phyloP scores from a whole-genome alignment of 2,329 filamentous ascomycete genomes.

The Ophiocordyceps robertsii region DNA sequence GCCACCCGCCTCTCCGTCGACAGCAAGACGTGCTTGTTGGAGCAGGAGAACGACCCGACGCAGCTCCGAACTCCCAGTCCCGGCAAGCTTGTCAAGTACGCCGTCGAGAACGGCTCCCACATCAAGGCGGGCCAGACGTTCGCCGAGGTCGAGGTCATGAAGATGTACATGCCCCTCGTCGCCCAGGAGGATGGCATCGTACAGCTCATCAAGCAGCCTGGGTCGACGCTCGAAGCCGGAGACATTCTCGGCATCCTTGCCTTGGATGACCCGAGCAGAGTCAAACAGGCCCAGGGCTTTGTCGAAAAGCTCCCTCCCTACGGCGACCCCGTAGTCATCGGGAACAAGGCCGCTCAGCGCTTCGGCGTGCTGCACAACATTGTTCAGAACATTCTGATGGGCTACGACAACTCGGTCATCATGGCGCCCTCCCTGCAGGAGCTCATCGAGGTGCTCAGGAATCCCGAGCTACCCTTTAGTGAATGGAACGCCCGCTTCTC shows the following conservation, averaged over 20 bases:
- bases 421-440: conserved; percentile 81
- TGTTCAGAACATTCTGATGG: conserved; percentile 75
- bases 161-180: conserved; percentile 99
- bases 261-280: conserved; percentile 85
- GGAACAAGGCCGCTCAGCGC: conserved; percentile 81
- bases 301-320: conserved; percentile 78
- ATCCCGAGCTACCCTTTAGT: conserved; percentile 84
- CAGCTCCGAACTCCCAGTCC: conserved; percentile 90
- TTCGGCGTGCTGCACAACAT: conserved; percentile 67
- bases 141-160: conserved; percentile 99
- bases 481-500: conserved; percentile 96
- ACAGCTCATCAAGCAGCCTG: conserved; percentile 97
- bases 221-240: conserved; percentile 92
- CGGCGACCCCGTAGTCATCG: conserved; percentile 74
- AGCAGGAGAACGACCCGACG: conserved; percentile 98
- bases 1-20: conserved; percentile 93
- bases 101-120: conserved; percentile 88
- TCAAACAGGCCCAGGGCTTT: conserved; percentile 94
- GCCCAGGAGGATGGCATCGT: conserved; percentile 92
- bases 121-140: conserved; percentile 85
- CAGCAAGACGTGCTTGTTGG: conserved; percentile 92
- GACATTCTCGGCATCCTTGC: conserved; percentile 97
- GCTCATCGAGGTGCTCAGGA: conserved; percentile 77
- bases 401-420: conserved; percentile 95
- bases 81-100: conserved; percentile 96